Evolutionary conservation across 495 filamentous ascomycete species (phyloP), one percentile per base, ranked within the genome.

Genomic region (Letharia columbiana): DNA sequence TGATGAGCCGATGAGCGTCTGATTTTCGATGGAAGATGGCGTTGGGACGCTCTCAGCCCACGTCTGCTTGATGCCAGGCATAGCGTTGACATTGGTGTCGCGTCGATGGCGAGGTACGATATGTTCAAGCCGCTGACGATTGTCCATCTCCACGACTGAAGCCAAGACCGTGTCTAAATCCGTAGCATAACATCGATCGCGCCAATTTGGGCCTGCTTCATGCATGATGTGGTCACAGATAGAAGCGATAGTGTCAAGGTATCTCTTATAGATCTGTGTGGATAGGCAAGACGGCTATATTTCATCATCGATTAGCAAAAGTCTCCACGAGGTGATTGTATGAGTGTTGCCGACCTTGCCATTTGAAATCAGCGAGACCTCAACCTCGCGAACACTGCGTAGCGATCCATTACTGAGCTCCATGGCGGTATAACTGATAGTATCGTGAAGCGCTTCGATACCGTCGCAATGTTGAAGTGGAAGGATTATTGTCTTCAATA

Each of bases 331-430:
- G 12, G 3, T 23, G 33, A 35, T 37, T 15, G 8, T 1, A 44
- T 23, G n/a, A 44, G 20, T 45, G 35, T 33, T 20, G 31, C 40
- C 50, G 58, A 68, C 67, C 35, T 35, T 68, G 42, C 63, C 67
- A 54, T 18, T 56, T 1, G 63, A 61, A 15, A 31, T 44, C 20
- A 68, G 40, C 57, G 45, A 60, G 17, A 62, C 63, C 15, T 68
- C 67, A 31, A 68, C 57, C 11, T 68, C 67, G 3, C 67, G 63
- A 31, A 64, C 31, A 57, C 28, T 61, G 28, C 58, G 57, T 17
- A 68, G 59, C 17, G 52, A 40, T 10, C 67, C 67, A 33, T 37
- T 50, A 3, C 59, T 5, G 31, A 68, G 3, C 20, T 66, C 63
- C 4, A 23, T 11, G 2, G 61, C 39, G 8, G 57, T 50, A 52